phyloP scores from a whole-genome alignment of 2,329 filamentous ascomycete genomes.

The Aspergillus aculeatinus region DNA sequence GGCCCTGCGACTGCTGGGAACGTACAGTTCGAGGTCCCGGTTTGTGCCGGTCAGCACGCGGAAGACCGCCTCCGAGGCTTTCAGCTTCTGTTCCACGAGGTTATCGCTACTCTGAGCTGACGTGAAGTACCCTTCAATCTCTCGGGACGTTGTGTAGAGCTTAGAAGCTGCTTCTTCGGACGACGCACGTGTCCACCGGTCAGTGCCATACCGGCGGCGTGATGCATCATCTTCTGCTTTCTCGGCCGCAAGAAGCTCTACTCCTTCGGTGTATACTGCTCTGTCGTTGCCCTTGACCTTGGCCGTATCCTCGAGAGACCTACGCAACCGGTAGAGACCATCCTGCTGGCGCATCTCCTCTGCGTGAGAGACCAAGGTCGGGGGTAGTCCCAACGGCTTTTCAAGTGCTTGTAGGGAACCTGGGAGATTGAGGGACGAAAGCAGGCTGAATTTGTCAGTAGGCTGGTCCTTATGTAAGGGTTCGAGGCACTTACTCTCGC shows the following conservation, averaged over 20 bases:
- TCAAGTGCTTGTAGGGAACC: constrained; percentile 92
- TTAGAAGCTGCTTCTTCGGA: constrained; percentile 69
- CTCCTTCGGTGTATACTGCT: constrained; percentile 78
- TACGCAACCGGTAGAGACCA: constrained; percentile 72
- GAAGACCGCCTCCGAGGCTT: constrained; percentile 71
- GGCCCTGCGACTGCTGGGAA: constrained; percentile 78
- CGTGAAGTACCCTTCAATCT: constrained; percentile 85
- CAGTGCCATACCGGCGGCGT: constrained; percentile 77
- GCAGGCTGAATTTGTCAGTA: constrained; percentile 44
- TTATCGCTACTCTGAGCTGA: constrained; percentile 66
- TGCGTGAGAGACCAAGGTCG: constrained; percentile 80
- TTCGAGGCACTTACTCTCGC: constrained; percentile 57
- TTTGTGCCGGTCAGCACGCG: constrained; percentile 76
- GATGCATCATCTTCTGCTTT: constrained; percentile 78
- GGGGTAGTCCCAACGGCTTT: constrained; percentile 87
- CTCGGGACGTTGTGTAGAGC: constrained; percentile 70
- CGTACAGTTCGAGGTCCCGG: constrained; percentile 78
- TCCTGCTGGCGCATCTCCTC: constrained; percentile 93
- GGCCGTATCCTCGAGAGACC: constrained; percentile 82
- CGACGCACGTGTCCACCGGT: constrained; percentile 72
- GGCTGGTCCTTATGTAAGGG: neutral
- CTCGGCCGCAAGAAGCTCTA: constrained; percentile 73
- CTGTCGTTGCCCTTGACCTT: constrained; percentile 81
- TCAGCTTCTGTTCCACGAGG: constrained; percentile 75
- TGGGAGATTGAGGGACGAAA: constrained; percentile 82